Base-by-base conservation (phyloP, 2,329 filamentous ascomycete species). In the Talaromyces sp. region DNA sequence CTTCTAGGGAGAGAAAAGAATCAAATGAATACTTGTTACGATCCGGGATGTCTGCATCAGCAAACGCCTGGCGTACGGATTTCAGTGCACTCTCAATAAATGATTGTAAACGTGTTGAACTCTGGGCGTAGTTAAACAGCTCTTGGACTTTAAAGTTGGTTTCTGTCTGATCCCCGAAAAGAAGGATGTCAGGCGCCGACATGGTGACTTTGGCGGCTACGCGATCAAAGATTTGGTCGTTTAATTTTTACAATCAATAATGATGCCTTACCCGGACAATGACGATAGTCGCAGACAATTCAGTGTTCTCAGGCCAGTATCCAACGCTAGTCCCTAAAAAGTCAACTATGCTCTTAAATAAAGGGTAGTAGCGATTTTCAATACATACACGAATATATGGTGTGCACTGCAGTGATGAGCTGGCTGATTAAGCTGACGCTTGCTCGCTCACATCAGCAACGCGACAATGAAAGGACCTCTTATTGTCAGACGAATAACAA, bases 81-180 rank as follows among this genome's bases (percentile, higher is more conserved):
- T 38, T 29, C 21, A 57, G 31, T 12, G 55, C 43, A 26, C 29
- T 31, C 27, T 51, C 41, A 43, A 57, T 31, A 26, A 51, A 57
- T 10, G 11, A 48, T 17, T n/a, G 38, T 14, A 48, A 21, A 17
- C 43, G 26, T 21, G 26, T 24, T 27, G 55, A 57, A 1, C 26
- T 26, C 35, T 51, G 29, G 12, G 55, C 38, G 14, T 57, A 50
- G 24, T 24, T 19, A 29, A 57, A 51, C 14, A 57, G 29, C 27
- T 57, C 55, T 26, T 50, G 27, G 10, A 57, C 46, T 19, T 29
- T 31, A 26, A 57, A 35, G 9, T 27, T 51, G 27, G 46, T 57
- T 26, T 57, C 55, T 10, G 55, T 57, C 29, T 57, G 55, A 17
- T 57, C 55, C 31, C 55, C 55, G 26, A 57, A 57, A 38, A 50